Evolutionary conservation across 78 protist genomes (phyloP), one percentile per base, ranked within the genome.

Genomic region (Guillardia theta): DNA sequence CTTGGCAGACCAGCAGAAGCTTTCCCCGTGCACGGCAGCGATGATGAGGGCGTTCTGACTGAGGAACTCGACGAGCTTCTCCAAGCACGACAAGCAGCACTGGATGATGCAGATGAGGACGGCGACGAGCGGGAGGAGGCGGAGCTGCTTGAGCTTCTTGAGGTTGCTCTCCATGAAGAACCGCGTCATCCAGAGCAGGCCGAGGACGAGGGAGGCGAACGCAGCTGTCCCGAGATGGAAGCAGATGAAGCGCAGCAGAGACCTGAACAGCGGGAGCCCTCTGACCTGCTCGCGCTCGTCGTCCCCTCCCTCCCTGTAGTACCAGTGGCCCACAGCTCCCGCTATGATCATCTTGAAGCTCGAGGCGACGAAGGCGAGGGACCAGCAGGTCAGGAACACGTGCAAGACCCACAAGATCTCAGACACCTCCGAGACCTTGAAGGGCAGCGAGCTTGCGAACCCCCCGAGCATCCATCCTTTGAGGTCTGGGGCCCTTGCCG

Each of bases 31-130:
- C 33, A 95, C 44, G 5, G 96, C 88, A 50, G 92, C 92, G 24
- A 27, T 62, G 93, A 98, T 97, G 88, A 97, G 97, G 18, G 98
- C 98, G 88, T 96, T 97, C 83, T 93, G 88, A 93, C 62, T 94
- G 53, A 98, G 77, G 94, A 96, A 97, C 92, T 12, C 18, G 48
- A 77, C 88, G 88, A 41, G 43, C 21, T 9, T 15, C 48, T 77
- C 98, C 43, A 97, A 47, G 90, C 96, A 96, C 37, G 93, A 93
- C n/a, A 97, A 54, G 70, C 95, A 58, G 94, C 99, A 97, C 62
- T 95, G 45, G 83, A 70, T 92, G 44, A 96, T 9, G 80, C 64
- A 94, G 46, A 64, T 43, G 47, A 97, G 58, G 48, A 95, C 78
- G 94, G 94, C 94, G 48, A 97, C 88, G 24, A 97, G 80, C 64